These are phyloP conservation scores for Naganishia albida DNA, from an alignment of 1,284 basidiomycete species.

Conservation along the genomic window DNA sequence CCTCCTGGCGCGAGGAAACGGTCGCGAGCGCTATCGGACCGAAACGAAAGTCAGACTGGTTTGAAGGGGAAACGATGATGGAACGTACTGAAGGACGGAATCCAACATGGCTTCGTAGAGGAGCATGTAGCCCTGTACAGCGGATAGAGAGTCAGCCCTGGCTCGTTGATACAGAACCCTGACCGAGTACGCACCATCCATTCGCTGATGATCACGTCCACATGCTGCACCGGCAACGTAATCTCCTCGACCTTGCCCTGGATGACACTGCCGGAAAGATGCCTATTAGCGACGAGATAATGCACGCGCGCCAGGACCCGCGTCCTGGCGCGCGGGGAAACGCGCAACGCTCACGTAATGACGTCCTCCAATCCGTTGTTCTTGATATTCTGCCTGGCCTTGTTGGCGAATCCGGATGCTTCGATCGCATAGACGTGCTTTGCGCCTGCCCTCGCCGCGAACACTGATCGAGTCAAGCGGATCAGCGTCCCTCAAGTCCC, in stretches of 20 bases:
- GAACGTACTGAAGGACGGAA: constrained; percentile 69
- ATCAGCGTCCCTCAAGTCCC: not conserved
- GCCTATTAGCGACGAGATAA: not conserved
- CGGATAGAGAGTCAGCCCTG: constrained; percentile 3
- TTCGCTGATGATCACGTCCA: constrained; percentile 92
- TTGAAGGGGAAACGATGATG: not conserved
- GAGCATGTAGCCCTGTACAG: constrained; percentile 66
- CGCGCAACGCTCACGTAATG: constrained; percentile 65
- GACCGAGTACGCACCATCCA: constrained; percentile 80
- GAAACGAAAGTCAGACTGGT: not conserved
- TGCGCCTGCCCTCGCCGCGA: constrained; percentile 88
- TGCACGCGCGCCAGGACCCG: too few species aligned
- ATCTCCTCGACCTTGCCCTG: constrained; percentile 88
- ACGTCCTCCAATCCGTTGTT: constrained; percentile 73
- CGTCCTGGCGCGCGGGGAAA: too few species aligned
- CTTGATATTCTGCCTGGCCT: constrained; percentile 77
- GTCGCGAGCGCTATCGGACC: constrained; percentile 65
- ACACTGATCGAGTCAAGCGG: constrained; percentile 61
- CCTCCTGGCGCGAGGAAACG: constrained; percentile 74
- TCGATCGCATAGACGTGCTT: constrained; percentile 92
- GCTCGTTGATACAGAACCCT: too few species aligned
- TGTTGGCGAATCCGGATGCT: constrained; percentile 80
- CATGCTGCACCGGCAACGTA: constrained; percentile 64
- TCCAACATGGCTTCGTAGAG: constrained; percentile 98
- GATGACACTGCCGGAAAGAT: constrained; percentile 62